Evolutionary conservation across 2,329 filamentous ascomycete genomes (phyloP), one percentile per base, ranked within the genome.

Genomic region (Macrophomina tecta): DNA sequence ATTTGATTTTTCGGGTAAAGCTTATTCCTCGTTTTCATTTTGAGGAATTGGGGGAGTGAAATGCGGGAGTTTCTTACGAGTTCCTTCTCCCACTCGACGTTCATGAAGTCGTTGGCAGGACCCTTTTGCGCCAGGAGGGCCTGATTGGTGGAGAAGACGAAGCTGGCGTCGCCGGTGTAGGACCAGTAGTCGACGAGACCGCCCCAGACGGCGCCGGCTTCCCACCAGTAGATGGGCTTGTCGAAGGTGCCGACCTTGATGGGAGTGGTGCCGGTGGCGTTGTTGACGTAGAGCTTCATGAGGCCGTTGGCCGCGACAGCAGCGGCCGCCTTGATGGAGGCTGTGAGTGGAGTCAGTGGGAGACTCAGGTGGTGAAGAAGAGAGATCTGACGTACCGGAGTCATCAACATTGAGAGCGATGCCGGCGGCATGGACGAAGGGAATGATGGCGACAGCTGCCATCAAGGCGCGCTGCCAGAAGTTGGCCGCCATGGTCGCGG

Each of bases 101-200:
- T 75, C 88, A 94, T 94, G 75, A 91, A 95, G 75, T 94, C 89
- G 67, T 87, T 82, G 73, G 90, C 84, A 2, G 86, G 84, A 64
- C 92, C 92, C 64, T 90, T 88, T 77, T 97, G 93, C 75, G 86
- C 89, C 55, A 93, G 83, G 70, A 97, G 83, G 8, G 87, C 93
- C 68, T 79, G 76, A 5, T 67, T 68, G 5, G 74, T 78, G 55
- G 78, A 78, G 38, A 67, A 68, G 67, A 79, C 79, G 69, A 79
- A 80, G 60, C 72, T 71, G 51, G 74, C 70, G 68, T 80, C 77
- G 61, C 78, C 78, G 2, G 78, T 80, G 68, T 80, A 80, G 66
- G 79, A 76, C 78, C 78, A 80, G 72, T 80, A 81, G 65, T 81
- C 77, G 64, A 81, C 74, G 53, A 80, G 69, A 14, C 74, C 72